These are phyloP conservation scores for Oidium heveae DNA, from an alignment of 2,329 filamentous ascomycete species.

Conservation along the genomic window DNA sequence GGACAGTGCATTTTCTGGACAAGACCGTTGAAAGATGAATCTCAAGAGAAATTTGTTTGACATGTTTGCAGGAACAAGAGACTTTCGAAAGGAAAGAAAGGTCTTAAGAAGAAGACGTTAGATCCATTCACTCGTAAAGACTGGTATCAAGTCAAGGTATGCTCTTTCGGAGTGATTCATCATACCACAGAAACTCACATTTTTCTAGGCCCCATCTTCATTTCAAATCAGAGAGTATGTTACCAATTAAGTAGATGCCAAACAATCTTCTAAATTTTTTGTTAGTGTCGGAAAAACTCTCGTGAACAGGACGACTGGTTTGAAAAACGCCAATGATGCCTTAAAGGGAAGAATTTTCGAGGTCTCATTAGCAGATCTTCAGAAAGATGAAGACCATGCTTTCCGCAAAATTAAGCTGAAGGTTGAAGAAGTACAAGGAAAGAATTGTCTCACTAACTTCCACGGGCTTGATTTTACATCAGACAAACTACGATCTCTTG, in stretches of 20 bases:
- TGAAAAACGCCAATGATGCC: constrained; percentile 99
- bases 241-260: too few species aligned
- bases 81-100: constrained; percentile 99
- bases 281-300: constrained; percentile 95
- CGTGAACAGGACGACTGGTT: constrained; percentile 96
- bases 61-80: constrained; percentile 67
- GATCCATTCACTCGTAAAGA: constrained; percentile 98
- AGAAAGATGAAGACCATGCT: constrained; percentile 98
- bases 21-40: constrained; percentile 4
- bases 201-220: constrained; percentile 57
- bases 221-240: constrained; percentile 85
- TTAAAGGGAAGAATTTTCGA: constrained; percentile 98
- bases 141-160: constrained; percentile 92
- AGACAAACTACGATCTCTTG: constrained; percentile 96
- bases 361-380: constrained; percentile 93
- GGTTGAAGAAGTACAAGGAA: constrained; percentile 96
- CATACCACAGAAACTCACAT: constrained; percentile 4
- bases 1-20: not conserved
- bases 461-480: constrained; percentile 99
- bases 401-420: constrained; percentile 99
- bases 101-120: constrained; percentile 96
- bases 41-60: constrained; percentile 8
- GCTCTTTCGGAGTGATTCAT: constrained; percentile 8
- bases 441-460: constrained; percentile 99
- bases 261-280: constrained; percentile 14